A percentile compares a stretch with the other conserved stretches of the same genome.
These are phyloP conservation scores for Hemerocallis citrina DNA, from an alignment of 106 monocot genomes.

Conservation along the genomic window DNA sequence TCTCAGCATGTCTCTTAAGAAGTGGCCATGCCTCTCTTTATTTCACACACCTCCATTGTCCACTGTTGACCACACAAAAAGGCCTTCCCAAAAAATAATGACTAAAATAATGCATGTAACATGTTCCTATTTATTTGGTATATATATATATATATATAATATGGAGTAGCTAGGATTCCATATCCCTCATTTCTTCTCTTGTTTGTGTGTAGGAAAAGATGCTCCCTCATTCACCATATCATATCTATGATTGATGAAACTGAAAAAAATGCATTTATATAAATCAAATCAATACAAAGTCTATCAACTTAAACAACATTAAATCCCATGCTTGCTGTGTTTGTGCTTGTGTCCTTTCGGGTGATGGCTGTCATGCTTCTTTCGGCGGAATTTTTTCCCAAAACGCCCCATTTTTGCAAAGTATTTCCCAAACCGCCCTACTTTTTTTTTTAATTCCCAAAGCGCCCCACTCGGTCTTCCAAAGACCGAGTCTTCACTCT, in stretches of 20 bases:
- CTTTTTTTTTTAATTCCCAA: too few relatives aligned
- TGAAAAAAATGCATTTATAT: conserved; percentile 10
- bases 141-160: too few relatives aligned
- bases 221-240: too few relatives aligned
- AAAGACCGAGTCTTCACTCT: too few relatives aligned
- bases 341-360: background rate
- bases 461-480: too few relatives aligned
- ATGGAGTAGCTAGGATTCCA: too few relatives aligned
- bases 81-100: background rate
- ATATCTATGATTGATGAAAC: too few relatives aligned
- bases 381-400: too few relatives aligned
- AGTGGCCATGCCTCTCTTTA: conserved; percentile 1
- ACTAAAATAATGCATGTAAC: background rate
- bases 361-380: conserved; percentile 8
- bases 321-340: conserved; percentile 8
- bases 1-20: background rate
- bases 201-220: too few relatives aligned
- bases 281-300: background rate
- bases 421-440: too few relatives aligned
- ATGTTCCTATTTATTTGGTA: background rate
- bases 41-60: background rate
- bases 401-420: too few relatives aligned
- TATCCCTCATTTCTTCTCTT: too few relatives aligned
- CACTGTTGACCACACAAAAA: background rate
- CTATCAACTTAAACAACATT: background rate